A percentile compares a stretch with the other conserved stretches of the same genome.
phyloP scores from a whole-genome alignment of 2,329 filamentous ascomycete species.

The Colletotrichum sansevieriae region DNA sequence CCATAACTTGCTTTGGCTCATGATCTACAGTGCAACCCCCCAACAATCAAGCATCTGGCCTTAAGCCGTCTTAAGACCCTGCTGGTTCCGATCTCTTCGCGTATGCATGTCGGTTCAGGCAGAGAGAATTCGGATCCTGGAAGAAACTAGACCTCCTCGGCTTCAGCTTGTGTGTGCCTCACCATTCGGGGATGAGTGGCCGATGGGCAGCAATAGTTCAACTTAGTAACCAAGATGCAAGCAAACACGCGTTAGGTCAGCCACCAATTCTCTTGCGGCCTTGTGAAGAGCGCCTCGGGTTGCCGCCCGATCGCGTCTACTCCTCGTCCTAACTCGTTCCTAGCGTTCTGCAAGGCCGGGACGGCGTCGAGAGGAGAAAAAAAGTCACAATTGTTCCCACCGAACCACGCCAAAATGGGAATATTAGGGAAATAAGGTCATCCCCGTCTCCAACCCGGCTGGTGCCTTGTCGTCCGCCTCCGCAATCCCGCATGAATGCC shows the following conservation, averaged over 20 bases:
- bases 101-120: background rate
- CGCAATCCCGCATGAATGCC: slow-evolving; percentile 40
- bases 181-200: background rate
- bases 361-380: background rate
- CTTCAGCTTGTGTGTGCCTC: background rate
- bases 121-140: background rate
- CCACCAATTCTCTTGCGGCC: slow-evolving; percentile 1
- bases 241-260: slow-evolving; percentile 1
- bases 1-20: slow-evolving; percentile 13
- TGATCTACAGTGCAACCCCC: background rate
- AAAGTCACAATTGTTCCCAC: slow-evolving; percentile 9
- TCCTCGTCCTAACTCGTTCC: background rate
- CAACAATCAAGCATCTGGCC: background rate
- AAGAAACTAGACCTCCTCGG: background rate
- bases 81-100: slow-evolving; percentile 3
- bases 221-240: background rate
- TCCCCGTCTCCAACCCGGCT: slow-evolving; percentile 32
- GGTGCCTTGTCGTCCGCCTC: slow-evolving; percentile 28
- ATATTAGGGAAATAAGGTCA: slow-evolving; percentile 30
- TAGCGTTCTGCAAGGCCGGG: background rate
- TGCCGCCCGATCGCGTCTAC: slow-evolving; percentile 8
- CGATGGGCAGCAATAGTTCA: background rate
- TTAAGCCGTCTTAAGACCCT: background rate
- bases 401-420: slow-evolving; percentile 9
- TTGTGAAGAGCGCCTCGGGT: slow-evolving; percentile 23